Evolutionary conservation across 768 basidiomycete species (phyloP).

Genomic region (Filobasidium wieringae): DNA sequence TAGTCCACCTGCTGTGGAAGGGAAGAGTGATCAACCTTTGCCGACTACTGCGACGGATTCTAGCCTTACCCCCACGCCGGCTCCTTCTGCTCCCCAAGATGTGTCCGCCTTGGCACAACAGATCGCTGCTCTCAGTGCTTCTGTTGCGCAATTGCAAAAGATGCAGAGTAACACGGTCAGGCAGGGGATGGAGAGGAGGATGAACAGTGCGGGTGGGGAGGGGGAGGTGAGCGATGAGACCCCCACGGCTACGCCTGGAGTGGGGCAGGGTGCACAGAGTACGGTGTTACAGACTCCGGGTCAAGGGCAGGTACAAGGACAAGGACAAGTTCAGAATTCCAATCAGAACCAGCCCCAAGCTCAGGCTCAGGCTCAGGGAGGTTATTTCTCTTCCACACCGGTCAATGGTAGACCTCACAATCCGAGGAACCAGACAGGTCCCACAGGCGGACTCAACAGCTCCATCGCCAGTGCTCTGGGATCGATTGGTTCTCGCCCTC

Average conservation of each 20-base stretch:
- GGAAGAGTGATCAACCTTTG: background rate
- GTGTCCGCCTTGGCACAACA: conserved; percentile 29
- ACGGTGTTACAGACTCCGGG: background rate
- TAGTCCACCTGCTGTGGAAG: background rate
- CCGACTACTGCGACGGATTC: background rate
- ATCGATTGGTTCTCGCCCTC: background rate
- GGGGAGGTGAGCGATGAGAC: no score
- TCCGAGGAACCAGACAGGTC: background rate
- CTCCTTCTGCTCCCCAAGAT: background rate
- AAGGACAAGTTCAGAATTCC: background rate
- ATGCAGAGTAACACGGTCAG: conserved; percentile 17
- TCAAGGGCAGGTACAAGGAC: background rate
- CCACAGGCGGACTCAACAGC: background rate
- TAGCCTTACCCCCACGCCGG: background rate
- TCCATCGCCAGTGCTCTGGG: background rate
- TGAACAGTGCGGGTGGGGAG: background rate
- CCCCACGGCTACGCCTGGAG: background rate
- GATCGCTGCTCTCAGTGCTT: conserved; percentile 32
- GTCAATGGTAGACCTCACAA: background rate
- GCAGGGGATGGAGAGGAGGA: conserved; percentile 1
- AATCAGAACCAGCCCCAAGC: background rate
- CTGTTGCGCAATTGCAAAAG: conserved; percentile 37
- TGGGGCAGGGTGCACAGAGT: background rate
- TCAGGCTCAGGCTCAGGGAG: background rate
- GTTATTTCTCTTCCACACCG: conserved; percentile 1